These are phyloP conservation scores for Cystobasidium onofrii DNA, from an alignment of 768 basidiomycete species.

Conservation along the genomic window DNA sequence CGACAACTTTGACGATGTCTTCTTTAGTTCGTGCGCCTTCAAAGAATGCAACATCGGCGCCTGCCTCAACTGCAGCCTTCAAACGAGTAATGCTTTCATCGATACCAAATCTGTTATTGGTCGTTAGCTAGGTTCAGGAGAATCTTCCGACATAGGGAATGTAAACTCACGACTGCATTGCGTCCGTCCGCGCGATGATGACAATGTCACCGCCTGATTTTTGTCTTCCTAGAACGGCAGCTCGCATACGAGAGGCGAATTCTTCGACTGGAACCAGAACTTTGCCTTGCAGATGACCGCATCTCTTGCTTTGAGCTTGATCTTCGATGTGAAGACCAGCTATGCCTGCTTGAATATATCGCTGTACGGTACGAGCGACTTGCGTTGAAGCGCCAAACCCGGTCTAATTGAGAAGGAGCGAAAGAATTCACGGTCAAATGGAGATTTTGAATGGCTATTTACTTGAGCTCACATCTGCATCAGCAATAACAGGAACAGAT, in stretches of 20 bases:
- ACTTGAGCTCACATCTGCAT: not conserved
- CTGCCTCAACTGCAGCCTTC: not conserved
- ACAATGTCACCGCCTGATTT: not conserved
- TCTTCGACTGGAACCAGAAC: not conserved
- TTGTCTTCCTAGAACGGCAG: not conserved
- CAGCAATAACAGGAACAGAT: not conserved
- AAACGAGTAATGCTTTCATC: conserved; percentile 1
- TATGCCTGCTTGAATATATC: not conserved
- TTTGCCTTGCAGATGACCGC: conserved; percentile 7
- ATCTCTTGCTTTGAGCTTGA: not conserved
- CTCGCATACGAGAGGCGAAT: conserved; percentile 2
- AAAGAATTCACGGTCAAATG: not conserved
- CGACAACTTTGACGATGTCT: not conserved
- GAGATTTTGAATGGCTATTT: too few relatives aligned
- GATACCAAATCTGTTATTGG: not conserved
- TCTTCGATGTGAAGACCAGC: conserved; percentile 18
- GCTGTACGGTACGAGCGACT: not conserved
- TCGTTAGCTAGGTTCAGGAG: not conserved
- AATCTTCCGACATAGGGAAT: not conserved
- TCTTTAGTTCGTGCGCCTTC: not conserved
- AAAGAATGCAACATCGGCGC: conserved; percentile 10
- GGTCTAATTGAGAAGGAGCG: not conserved
- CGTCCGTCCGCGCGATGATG: conserved; percentile 15
- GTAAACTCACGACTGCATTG: not conserved
- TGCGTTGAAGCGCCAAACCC: not conserved